Conservation (phyloP, 768 basidiomycete species). For the Leccinellum luteum region DNA sequence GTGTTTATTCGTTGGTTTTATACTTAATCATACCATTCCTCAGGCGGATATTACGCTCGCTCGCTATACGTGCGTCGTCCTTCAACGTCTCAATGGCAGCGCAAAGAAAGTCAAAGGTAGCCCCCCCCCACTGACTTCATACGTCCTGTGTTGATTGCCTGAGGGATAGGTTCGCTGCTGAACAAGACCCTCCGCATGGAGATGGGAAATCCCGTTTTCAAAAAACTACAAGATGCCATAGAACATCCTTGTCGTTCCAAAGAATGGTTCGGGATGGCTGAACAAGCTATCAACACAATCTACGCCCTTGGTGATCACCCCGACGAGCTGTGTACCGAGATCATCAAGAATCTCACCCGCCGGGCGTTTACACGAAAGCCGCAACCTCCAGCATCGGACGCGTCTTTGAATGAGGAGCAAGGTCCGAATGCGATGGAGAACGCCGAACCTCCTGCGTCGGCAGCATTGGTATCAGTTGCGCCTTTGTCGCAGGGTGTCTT, state of each 20-base stretch:
- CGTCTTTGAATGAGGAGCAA: constrained; percentile 22
- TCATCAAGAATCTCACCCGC: constrained; percentile 80
- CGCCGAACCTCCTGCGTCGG: constrained; percentile 31
- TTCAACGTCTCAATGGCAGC: constrained; percentile 90
- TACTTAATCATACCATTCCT: neutral
- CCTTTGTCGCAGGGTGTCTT: constrained; percentile 19
- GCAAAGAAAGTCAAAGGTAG: constrained; percentile 96
- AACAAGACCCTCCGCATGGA: constrained; percentile 84
- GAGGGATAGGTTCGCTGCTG: constrained; percentile 69
- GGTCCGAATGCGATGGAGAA: constrained; percentile 50
- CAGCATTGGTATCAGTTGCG: constrained; percentile 16
- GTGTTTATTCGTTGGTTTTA: neutral
- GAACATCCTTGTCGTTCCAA: constrained; percentile 77
- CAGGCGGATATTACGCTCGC: constrained; percentile 89
- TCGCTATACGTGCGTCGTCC: constrained; percentile 88
- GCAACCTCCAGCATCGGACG: constrained; percentile 3
- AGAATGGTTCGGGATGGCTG: constrained; percentile 97
- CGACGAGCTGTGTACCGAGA: constrained; percentile 71
- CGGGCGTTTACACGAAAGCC: constrained; percentile 56
- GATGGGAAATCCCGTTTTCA: constrained; percentile 87
- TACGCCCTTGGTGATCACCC: constrained; percentile 95
- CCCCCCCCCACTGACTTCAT: neutral
- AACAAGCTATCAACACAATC: constrained; percentile 95
- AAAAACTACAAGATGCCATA: constrained; percentile 76
- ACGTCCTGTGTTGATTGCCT: neutral